Evolutionary conservation across 495 filamentous ascomycete genomes (phyloP), one percentile per base, ranked within the genome.

Genomic region (Friedmanniomyces simplex): DNA sequence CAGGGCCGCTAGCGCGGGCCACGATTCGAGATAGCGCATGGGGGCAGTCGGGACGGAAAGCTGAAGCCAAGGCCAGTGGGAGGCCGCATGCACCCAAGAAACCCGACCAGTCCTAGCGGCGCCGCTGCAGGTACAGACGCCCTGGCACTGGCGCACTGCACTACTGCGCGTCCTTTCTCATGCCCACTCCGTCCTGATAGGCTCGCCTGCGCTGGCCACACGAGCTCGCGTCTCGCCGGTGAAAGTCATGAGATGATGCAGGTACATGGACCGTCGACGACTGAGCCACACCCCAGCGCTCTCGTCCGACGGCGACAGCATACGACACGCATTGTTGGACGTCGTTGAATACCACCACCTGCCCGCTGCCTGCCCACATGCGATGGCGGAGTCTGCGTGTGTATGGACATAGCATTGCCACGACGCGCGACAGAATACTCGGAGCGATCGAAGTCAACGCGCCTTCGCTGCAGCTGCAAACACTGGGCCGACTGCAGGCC

Each of bases 1-100:
- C 52, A 54, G n/a, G 28, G 41, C n/a, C n/a, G 21, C 25, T 58
- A 52, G 59, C 46, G 59, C 22, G 50, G n/a, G 28, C 28, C 28
- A 32, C 50, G 43, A 50, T 39, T 58, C 50, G 49, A 62, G 37
- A 46, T 62, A 32, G 59, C 49, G 16, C 18, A 24, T 54, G 32
- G 60, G 59, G 47, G 54, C 18, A 39, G 42, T 62, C 60, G 60
- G 60, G 32, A 54, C 50, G 60, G 34, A 21, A 36, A 34, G 58
- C 58, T 46, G 46, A 47, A 50, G 43, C 58, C 52, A 60, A 5
- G 4, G 3, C 28, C 3, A 50, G 18, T 47, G n/a, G n/a, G n/a
- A n/a, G n/a, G n/a, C n/a, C n/a, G n/a, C n/a, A n/a, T n/a, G 21
- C 6, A 50, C 18, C 30, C 25, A 18, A 18, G 21, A 22, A 51